Evolutionary conservation across 805 yeast genomes (phyloP).

Genomic region (Candida xiaguanensis): DNA sequence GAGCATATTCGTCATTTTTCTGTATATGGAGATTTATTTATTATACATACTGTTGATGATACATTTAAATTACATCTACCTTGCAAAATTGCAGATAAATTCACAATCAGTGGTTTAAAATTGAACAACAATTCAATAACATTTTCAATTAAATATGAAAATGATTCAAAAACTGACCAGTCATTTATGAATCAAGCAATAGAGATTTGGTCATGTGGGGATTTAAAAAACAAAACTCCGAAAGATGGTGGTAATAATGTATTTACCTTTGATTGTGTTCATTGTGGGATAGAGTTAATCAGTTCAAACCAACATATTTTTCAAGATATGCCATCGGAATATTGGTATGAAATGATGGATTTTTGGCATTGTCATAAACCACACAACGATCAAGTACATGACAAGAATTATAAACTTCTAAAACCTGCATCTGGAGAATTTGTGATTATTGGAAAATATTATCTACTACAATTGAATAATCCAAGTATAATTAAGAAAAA

Average conservation of each 20-base stretch:
- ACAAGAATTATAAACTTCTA: conserved; percentile 34
- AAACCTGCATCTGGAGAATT: conserved; percentile 42
- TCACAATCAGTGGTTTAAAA: not conserved
- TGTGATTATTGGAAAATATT: conserved; percentile 56
- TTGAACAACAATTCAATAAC: conserved; percentile 1
- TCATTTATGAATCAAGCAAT: conserved; percentile 4
- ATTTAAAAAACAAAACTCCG: conserved; percentile 33
- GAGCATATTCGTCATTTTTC: not conserved
- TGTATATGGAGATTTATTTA: not conserved
- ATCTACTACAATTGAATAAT: conserved; percentile 38
- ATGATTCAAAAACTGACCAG: not conserved
- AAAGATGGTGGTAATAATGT: conserved; percentile 15
- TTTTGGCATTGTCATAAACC: conserved; percentile 97
- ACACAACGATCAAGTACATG: conserved; percentile 18
- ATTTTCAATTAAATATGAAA: conserved; percentile 1
- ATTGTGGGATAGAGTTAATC: conserved; percentile 27
- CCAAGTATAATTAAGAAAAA: conserved; percentile 7
- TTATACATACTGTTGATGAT: not conserved
- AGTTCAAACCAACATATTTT: conserved; percentile 32
- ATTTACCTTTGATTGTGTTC: conserved; percentile 28
- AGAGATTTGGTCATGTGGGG: conserved; percentile 43
- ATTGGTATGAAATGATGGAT: conserved; percentile 95
- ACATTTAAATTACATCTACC: conserved; percentile 3
- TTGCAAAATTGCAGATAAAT: not conserved
- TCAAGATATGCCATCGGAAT: conserved; percentile 80